Evolutionary conservation across 768 basidiomycete genomes (phyloP).

Genomic region (Obba rivulosa): DNA sequence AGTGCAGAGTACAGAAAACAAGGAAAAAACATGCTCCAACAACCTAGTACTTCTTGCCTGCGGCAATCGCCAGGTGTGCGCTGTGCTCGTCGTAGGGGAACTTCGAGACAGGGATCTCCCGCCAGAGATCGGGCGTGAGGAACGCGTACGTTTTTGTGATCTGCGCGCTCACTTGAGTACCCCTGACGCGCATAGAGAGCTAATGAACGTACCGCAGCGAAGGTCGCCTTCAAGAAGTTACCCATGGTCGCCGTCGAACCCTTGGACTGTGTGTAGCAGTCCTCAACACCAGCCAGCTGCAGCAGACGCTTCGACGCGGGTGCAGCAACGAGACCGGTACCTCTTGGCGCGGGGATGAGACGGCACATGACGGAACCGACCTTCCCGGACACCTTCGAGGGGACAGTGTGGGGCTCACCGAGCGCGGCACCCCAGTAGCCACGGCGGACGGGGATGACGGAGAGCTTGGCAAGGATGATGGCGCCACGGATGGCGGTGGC

Average conservation of each 20-base stretch:
- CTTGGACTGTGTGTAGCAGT: conserved; percentile 96
- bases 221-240: conserved; percentile 98
- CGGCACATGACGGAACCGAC: conserved; percentile 99
- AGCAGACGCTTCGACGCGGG: conserved; percentile 95
- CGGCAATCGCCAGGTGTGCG: conserved; percentile 80
- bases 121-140: conserved; percentile 98
- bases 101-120: conserved; percentile 85
- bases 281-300: conserved; percentile 96
- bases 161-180: conserved; percentile 30
- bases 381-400: conserved; percentile 97
- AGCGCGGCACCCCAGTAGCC: conserved; percentile 99
- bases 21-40: neutral
- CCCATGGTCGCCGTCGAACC: conserved; percentile 99
- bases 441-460: conserved; percentile 95
- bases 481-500: conserved; percentile 99
- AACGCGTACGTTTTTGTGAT: conserved; percentile 98
- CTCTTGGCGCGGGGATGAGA: conserved; percentile 95
- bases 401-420: conserved; percentile 98
- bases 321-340: conserved; percentile 99
- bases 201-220: conserved; percentile 65
- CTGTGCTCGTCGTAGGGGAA: conserved; percentile 95
- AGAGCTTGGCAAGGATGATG: conserved; percentile 97
- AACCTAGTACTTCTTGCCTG: conserved; percentile 70
- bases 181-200: neutral
- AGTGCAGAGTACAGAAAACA: neutral